phyloP scores from a whole-genome alignment of 2,329 filamentous ascomycete genomes.

The Westerdykella aurantiaca region DNA sequence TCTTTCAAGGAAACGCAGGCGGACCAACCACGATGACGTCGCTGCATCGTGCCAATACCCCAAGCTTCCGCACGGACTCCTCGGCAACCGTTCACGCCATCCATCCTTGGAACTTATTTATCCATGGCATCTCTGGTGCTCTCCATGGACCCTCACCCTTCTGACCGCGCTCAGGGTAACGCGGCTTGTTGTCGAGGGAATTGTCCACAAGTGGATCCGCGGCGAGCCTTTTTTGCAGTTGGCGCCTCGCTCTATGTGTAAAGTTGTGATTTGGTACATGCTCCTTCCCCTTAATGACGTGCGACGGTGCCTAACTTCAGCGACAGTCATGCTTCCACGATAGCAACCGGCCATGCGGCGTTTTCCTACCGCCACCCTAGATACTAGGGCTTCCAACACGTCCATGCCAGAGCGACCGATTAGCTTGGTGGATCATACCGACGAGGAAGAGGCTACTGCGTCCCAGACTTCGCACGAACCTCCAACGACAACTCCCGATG shows the following conservation, averaged over 20 bases:
- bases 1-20: slow-evolving; percentile 15
- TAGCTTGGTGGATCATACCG: slow-evolving; percentile 55
- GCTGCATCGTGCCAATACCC: background rate
- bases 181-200: too few relatives aligned
- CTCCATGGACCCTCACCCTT: background rate
- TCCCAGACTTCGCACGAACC: slow-evolving; percentile 6
- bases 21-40: slow-evolving; percentile 17
- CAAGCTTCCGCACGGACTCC: slow-evolving; percentile 18
- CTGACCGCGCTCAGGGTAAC: too few relatives aligned
- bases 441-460: slow-evolving; percentile 31
- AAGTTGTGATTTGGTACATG: too few relatives aligned
- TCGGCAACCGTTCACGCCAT: too few relatives aligned
- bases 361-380: too few relatives aligned
- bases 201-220: too few relatives aligned
- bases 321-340: slow-evolving; percentile 24
- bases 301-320: slow-evolving; percentile 14
- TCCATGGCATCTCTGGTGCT: too few relatives aligned
- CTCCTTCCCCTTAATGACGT: too few relatives aligned
- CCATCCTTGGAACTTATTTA: background rate
- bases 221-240: too few relatives aligned
- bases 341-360: slow-evolving; percentile 17
- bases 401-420: slow-evolving; percentile 57
- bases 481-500: slow-evolving; percentile 18
- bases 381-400: background rate
- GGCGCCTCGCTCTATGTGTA: too few relatives aligned